These are phyloP conservation scores for Abelmoschus esculentus DNA, from an alignment of 345 rosid species.

Conservation along the genomic window DNA sequence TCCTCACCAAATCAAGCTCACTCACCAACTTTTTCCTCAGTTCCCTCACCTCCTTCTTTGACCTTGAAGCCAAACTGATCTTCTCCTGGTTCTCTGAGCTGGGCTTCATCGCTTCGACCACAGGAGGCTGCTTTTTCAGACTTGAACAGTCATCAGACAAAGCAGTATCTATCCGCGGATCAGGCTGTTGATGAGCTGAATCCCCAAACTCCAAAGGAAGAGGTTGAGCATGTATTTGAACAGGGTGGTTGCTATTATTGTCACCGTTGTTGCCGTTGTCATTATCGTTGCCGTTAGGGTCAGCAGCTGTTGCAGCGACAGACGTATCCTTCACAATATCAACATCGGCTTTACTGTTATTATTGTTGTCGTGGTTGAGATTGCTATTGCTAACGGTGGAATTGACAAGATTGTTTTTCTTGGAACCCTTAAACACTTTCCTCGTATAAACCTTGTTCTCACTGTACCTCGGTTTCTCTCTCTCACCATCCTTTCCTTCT, in stretches of 20 bases:
- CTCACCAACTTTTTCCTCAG: not conserved
- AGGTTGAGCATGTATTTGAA: constrained; percentile 22
- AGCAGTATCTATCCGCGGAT: constrained; percentile 17
- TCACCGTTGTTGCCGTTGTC: constrained; percentile 11
- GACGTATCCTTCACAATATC: not conserved
- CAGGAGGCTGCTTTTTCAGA: constrained; percentile 25
- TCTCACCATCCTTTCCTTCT: constrained; percentile 52
- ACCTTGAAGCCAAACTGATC: constrained; percentile 45
- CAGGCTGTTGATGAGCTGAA: constrained; percentile 27
- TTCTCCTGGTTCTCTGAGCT: constrained; percentile 36
- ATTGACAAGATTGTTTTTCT: constrained; percentile 21
- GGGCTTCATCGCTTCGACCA: constrained; percentile 30
- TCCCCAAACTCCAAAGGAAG: constrained; percentile 27
- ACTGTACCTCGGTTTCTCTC: constrained; percentile 54
- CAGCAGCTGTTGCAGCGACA: not conserved
- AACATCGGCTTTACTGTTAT: not conserved
- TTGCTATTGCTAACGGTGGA: not conserved
- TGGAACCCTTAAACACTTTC: constrained; percentile 53
- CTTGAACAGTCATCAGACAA: constrained; percentile 34
- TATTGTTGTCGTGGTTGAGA: no score
- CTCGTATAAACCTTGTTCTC: constrained; percentile 73
- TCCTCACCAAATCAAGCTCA: not conserved
- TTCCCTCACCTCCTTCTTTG: constrained; percentile 57
- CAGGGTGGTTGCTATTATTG: constrained; percentile 18
- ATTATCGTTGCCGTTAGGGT: not conserved